Percentiles rank a stretch among this genome's conserved stretches.
Evolutionary conservation across 805 yeast species (phyloP).

Genomic region (Kurtzmaniella cleridarum): DNA sequence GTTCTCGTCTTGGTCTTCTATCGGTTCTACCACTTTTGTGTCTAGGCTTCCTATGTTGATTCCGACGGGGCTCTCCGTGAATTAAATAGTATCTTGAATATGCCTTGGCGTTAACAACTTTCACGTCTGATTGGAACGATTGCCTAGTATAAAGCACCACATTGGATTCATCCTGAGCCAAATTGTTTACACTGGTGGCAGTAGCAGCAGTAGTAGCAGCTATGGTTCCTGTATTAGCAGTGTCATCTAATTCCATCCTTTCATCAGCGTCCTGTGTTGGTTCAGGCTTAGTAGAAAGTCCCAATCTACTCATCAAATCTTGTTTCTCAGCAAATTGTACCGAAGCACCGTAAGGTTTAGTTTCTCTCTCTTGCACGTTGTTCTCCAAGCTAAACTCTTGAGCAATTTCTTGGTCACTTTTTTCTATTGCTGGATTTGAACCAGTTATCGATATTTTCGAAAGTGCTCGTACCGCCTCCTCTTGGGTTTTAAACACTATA

Average conservation of each 20-base stretch:
- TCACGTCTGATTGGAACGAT: slow-evolving; percentile 50
- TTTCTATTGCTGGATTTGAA: slow-evolving; percentile 9
- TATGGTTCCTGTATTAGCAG: too few relatives aligned
- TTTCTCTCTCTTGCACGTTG: slow-evolving; percentile 31
- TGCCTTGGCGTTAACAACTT: slow-evolving; percentile 50
- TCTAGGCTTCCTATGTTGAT: slow-evolving; percentile 13
- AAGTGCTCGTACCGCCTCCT: slow-evolving; percentile 35
- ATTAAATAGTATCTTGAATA: slow-evolving; percentile 60
- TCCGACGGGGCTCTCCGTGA: slow-evolving; percentile 65
- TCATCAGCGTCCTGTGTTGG: slow-evolving; percentile 2
- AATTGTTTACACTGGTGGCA: too few relatives aligned
- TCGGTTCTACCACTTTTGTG: slow-evolving; percentile 6
- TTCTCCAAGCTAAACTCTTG: slow-evolving; percentile 10
- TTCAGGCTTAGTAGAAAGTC: slow-evolving; percentile 9
- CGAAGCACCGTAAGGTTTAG: slow-evolving; percentile 36
- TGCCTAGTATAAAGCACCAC: slow-evolving; percentile 41
- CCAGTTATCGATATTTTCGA: slow-evolving; percentile 23
- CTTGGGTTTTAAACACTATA: slow-evolving; percentile 45
- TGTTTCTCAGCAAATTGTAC: slow-evolving; percentile 28
- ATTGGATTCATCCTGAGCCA: slow-evolving; percentile 28
- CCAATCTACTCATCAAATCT: slow-evolving; percentile 25
- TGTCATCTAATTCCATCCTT: slow-evolving; percentile 20
- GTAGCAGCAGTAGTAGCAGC: too few relatives aligned
- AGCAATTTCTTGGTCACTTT: slow-evolving; percentile 8
- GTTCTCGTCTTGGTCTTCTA: slow-evolving; percentile 6